Evolutionary conservation across 2,329 filamentous ascomycete genomes (phyloP).

Genomic region (Penicillium thymicola): DNA sequence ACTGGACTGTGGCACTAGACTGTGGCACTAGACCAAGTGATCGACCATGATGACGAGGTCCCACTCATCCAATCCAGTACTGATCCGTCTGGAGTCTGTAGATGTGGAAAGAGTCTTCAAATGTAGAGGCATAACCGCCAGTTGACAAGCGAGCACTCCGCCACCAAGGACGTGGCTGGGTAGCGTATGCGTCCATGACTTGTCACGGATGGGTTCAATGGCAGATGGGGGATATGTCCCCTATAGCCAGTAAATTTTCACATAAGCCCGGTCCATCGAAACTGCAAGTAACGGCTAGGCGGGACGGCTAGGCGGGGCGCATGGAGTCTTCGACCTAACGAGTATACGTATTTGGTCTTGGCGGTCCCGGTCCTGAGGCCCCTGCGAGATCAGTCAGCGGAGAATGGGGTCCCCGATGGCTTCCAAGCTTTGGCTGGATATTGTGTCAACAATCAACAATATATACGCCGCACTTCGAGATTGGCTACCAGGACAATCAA

Average conservation of each 20-base stretch:
- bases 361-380: background rate
- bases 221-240: background rate
- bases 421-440: background rate
- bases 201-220: background rate
- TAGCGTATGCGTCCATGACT: background rate
- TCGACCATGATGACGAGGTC: slow-evolving; percentile 13
- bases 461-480: background rate
- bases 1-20: background rate
- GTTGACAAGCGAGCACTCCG: background rate
- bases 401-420: background rate
- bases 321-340: background rate
- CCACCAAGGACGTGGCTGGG: background rate
- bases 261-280: background rate
- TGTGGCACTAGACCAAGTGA: background rate
- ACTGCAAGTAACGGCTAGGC: background rate
- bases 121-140: background rate
- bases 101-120: background rate
- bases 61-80: background rate
- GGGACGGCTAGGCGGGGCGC: background rate
- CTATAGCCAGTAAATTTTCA: background rate
- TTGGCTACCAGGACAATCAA: background rate
- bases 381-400: slow-evolving; percentile 1
- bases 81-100: background rate
- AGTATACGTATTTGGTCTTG: slow-evolving; percentile 4
- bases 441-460: background rate